Evolutionary conservation across 805 yeast genomes (phyloP).

Genomic region (Candida odintsovae): DNA sequence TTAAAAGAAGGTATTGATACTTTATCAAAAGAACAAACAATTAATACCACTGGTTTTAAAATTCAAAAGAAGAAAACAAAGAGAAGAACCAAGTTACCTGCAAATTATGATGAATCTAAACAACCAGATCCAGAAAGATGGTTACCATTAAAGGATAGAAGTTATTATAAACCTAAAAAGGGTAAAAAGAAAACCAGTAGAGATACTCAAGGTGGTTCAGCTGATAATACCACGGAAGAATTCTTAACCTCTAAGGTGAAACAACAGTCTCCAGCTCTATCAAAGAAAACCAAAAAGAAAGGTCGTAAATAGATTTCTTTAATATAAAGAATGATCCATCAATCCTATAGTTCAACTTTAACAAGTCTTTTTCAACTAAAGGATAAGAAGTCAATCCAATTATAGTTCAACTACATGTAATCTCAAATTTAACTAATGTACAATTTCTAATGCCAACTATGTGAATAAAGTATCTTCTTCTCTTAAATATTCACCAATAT

Average conservation of each 20-base stretch:
- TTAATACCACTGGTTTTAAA: conserved; percentile 10
- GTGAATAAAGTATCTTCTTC: conserved; percentile 96
- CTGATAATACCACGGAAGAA: conserved; percentile 41
- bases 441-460: conserved; percentile 26
- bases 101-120: conserved; percentile 33
- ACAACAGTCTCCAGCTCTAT: conserved; percentile 1
- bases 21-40: conserved; percentile 10
- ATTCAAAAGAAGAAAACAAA: conserved; percentile 27
- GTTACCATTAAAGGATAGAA: conserved; percentile 84
- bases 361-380: too few species aligned
- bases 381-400: too few species aligned
- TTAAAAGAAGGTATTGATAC: conserved; percentile 17
- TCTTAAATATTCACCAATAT: conserved; percentile 95
- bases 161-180: conserved; percentile 75
- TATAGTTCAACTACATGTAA: too few species aligned
- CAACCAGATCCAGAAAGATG: conserved; percentile 73
- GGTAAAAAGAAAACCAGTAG: conserved; percentile 34
- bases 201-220: conserved; percentile 58
- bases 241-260: conserved; percentile 11
- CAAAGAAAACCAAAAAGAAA: conserved; percentile 20
- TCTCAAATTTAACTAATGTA: conserved; percentile 1
- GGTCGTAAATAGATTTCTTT: conserved; percentile 22
- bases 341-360: too few species aligned
- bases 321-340: too few species aligned
- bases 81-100: conserved; percentile 32